Conservation (phyloP, 768 basidiomycete species). For the Lanmaoa rubissima region DNA sequence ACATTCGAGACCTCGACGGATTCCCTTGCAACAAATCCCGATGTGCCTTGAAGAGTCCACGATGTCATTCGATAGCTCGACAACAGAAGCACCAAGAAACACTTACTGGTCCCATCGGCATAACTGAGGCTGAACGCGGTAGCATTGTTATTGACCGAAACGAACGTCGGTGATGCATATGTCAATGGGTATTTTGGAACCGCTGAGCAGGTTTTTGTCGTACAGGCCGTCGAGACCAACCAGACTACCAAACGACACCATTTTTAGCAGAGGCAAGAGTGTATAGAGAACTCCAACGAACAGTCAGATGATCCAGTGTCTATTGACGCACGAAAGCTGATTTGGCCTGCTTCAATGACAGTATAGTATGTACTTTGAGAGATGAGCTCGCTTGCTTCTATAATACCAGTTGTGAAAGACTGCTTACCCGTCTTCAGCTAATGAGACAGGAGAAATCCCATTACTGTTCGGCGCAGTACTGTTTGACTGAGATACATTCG, state of each 20-base stretch:
- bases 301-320: conserved; percentile 63
- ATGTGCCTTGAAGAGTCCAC: conserved; percentile 44
- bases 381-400: conserved; percentile 4
- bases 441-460: conserved; percentile 44
- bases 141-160: conserved; percentile 55
- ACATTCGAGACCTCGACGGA: conserved; percentile 58
- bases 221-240: conserved; percentile 65
- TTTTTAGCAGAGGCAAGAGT: not conserved
- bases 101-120: conserved; percentile 67
- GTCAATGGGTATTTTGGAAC: conserved; percentile 70
- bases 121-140: conserved; percentile 62
- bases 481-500: conserved; percentile 15
- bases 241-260: conserved; percentile 49
- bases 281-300: conserved; percentile 11
- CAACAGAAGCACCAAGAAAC: not conserved
- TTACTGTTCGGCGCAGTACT: conserved; percentile 28
- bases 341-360: conserved; percentile 56
- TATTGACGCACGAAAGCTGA: conserved; percentile 65
- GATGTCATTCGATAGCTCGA: not conserved
- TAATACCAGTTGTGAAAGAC: conserved; percentile 30
- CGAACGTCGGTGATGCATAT: conserved; percentile 66
- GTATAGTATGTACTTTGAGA: conserved; percentile 62
- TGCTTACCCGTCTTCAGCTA: conserved; percentile 48
- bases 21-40: conserved; percentile 72
- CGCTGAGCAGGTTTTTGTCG: conserved; percentile 47